Percentiles rank a stretch among this genome's conserved stretches.
Conservation (phyloP, 768 basidiomycete species). For the Tubosaeta sp. region DNA sequence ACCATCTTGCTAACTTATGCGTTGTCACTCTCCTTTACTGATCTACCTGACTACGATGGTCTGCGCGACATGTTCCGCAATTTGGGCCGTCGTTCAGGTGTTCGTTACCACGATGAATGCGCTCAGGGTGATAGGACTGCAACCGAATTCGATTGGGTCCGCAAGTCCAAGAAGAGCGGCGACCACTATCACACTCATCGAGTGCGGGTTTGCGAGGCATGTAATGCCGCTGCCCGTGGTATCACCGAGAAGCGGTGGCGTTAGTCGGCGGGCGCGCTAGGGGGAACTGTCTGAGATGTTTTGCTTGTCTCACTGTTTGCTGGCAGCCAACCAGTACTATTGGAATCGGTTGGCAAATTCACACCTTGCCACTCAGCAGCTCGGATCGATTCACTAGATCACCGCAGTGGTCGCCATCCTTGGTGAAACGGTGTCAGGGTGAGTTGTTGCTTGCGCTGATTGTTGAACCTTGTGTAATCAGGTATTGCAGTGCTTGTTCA, state of each 20-base stretch:
- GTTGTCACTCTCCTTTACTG: slow-evolving; percentile 79
- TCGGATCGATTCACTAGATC: not conserved
- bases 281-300: slow-evolving; percentile 4
- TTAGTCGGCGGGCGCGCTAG: slow-evolving; percentile 7
- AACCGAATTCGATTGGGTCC: slow-evolving; percentile 44
- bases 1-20: slow-evolving; percentile 76
- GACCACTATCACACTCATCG: slow-evolving; percentile 22
- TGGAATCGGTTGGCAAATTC: not conserved
- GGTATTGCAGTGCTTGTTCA: slow-evolving; percentile 1
- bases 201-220: slow-evolving; percentile 32
- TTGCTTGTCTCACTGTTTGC: not conserved
- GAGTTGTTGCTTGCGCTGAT: not conserved
- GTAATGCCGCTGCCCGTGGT: slow-evolving; percentile 27
- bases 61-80: slow-evolving; percentile 68
- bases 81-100: slow-evolving; percentile 49
- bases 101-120: slow-evolving; percentile 33
- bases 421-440: slow-evolving; percentile 4
- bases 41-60: slow-evolving; percentile 86
- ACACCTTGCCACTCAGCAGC: slow-evolving; percentile 2
- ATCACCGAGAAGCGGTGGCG: slow-evolving; percentile 24
- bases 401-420: not conserved
- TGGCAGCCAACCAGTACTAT: not conserved
- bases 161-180: slow-evolving; percentile 29
- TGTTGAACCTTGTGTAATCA: not conserved
- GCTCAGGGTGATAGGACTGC: slow-evolving; percentile 13